Evolutionary conservation across 2,329 filamentous ascomycete genomes (phyloP).

Genomic region (Aspergillus felis): DNA sequence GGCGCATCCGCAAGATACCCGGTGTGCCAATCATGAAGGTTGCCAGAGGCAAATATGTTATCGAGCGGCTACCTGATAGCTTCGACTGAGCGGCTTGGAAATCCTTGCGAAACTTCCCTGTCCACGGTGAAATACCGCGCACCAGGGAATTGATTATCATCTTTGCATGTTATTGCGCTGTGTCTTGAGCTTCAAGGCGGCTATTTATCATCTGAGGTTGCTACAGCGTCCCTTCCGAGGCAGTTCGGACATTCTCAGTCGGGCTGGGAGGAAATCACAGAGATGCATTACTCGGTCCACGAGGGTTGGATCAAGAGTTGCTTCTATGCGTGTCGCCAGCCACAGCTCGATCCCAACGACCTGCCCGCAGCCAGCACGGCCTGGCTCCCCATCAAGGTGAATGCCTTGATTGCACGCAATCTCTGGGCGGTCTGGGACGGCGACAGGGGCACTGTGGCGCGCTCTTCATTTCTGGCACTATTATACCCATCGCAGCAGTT

Average conservation of each 20-base stretch:
- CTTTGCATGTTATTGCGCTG: not conserved
- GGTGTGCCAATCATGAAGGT: conserved; percentile 70
- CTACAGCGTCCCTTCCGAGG: not conserved
- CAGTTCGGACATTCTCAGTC: not conserved
- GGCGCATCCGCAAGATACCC: conserved; percentile 77
- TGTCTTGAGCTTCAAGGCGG: not conserved
- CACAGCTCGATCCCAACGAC: not conserved
- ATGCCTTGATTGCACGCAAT: not conserved
- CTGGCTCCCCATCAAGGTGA: not conserved
- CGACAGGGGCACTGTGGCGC: too few species aligned
- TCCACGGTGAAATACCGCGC: conserved; percentile 61
- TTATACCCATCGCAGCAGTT: not conserved
- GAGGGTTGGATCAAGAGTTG: not conserved
- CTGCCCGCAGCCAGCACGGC: not conserved
- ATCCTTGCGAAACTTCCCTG: conserved; percentile 61
- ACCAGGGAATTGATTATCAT: conserved; percentile 42
- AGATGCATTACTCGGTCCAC: not conserved
- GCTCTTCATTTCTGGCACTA: not conserved
- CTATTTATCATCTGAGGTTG: not conserved
- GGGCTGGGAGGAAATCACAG: not conserved
- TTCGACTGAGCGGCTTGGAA: conserved; percentile 55
- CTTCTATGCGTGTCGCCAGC: not conserved
- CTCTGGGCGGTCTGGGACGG: not conserved
- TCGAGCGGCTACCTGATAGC: conserved; percentile 84
- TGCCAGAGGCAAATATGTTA: conserved; percentile 85